Base-by-base conservation (phyloP, 768 basidiomycete species). In the Leucosporidium scottii region DNA sequence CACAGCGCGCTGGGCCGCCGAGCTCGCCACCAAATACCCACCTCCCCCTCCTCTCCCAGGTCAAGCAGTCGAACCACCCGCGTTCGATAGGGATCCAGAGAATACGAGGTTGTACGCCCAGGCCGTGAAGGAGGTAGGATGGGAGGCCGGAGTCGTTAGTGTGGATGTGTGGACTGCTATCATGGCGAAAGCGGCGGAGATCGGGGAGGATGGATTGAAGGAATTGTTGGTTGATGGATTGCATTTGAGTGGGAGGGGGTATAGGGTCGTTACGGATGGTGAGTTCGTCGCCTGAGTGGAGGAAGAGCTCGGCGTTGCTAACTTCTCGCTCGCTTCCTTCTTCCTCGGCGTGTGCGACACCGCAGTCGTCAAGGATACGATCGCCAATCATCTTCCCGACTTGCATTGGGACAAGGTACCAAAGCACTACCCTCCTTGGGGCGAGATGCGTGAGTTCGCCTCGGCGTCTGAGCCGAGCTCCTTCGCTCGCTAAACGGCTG, bases 381-480 rank as follows among this genome's bases (percentile, higher is more conserved):
- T 73, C 34, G n/a, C 31, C 10, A 25, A 25, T 10, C 30, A 69
- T 30, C 64, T 70, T 3, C 72, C 68, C 21, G 61, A 67, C 21
- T 58, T 73, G 15, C 68, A 73, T 54, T 73, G 72, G 72, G 68
- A 67, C 23, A 51, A 53, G 20, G 61, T 73, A 1, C 63, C 64
- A 27, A 65, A 69, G 51, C 28, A 47, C 13, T 73, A 62, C 66
- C 72, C 72, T 49, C 68, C 69, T 58, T 73, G 72, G 72, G 61
- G 64, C 4, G 39, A 64, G 9, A 59, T 59, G 39, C 39, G 39
- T 44, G 39, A 44, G 39, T 44, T 44, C 15, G 34, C 34, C 12
- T 12, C 34, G 34, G 5, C 34, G 34, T 36, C 34, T 36, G 6
- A n/a, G 34, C 34, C 34, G 34, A 34, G 13, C 39, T 15, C 39